Conservation (phyloP, 2,329 filamentous ascomycete species). For the Zarea fungicola region DNA sequence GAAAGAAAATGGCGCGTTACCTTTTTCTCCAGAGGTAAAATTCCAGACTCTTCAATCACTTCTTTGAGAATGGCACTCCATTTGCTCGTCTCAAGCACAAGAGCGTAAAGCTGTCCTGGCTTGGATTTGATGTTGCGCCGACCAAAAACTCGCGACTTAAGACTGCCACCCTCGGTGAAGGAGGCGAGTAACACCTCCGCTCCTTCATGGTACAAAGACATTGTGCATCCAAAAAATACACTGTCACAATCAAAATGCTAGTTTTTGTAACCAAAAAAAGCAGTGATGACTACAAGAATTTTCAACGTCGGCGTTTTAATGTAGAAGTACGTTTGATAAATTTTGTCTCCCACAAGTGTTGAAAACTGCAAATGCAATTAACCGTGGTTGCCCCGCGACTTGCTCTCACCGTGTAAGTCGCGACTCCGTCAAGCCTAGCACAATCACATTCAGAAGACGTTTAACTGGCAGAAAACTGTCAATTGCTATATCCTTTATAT, state of each 20-base stretch:
- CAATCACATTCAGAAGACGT: neutral
- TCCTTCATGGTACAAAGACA: slow-evolving; percentile 96
- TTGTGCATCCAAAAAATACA: slow-evolving; percentile 30
- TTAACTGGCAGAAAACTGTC: neutral
- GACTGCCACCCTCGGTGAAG: slow-evolving; percentile 58
- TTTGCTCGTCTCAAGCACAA: slow-evolving; percentile 82
- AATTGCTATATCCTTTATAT: slow-evolving; percentile 5
- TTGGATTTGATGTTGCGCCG: slow-evolving; percentile 70
- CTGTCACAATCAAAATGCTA: neutral
- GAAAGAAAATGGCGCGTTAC: slow-evolving; percentile 37
- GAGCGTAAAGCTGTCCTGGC: slow-evolving; percentile 77
- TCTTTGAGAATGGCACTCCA: slow-evolving; percentile 84
- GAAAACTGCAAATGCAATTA: slow-evolving; percentile 7
- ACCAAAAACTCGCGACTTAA: slow-evolving; percentile 80
- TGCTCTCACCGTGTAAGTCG: slow-evolving; percentile 21
- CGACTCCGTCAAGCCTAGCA: neutral
- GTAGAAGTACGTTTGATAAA: neutral
- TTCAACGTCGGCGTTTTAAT: too few species aligned
- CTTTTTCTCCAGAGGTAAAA: slow-evolving; percentile 79
- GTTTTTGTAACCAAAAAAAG: neutral
- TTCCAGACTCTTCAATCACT: slow-evolving; percentile 74
- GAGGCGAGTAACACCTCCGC: slow-evolving; percentile 65
- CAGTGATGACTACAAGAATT: too few species aligned
- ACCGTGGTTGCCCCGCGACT: slow-evolving; percentile 12
- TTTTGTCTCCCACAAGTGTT: neutral